Conservation (phyloP, 805 yeast genomes). For the Saturnispora ahearnii region DNA sequence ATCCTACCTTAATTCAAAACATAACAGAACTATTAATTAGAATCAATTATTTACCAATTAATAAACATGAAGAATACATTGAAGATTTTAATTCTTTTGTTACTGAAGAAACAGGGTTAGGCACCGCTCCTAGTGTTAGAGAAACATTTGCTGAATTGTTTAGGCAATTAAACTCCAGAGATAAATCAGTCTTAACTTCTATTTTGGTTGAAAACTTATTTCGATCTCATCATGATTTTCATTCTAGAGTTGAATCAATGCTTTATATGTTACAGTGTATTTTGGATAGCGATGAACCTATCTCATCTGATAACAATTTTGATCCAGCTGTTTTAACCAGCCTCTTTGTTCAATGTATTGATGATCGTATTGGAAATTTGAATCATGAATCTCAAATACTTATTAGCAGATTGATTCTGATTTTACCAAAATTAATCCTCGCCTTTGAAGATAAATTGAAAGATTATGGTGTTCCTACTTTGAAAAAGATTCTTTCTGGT, state of each 20-base stretch:
- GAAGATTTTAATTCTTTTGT: conserved; percentile 63
- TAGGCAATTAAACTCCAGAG: conserved; percentile 37
- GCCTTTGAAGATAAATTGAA: conserved; percentile 34
- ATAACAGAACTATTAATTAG: conserved; percentile 27
- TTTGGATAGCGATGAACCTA: conserved; percentile 32
- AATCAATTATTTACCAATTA: conserved; percentile 35
- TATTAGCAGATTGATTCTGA: conserved; percentile 38
- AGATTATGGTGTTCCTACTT: conserved; percentile 19
- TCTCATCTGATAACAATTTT: conserved; percentile 13
- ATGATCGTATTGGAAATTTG: conserved; percentile 13
- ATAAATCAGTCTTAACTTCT: conserved; percentile 27
- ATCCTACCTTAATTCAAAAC: conserved; percentile 13
- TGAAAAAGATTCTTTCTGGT: conserved; percentile 15
- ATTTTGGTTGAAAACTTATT: conserved; percentile 14
- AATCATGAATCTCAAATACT: conserved; percentile 31
- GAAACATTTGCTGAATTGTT: conserved; percentile 52
- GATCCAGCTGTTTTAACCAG: background rate
- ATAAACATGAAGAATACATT: conserved; percentile 39
- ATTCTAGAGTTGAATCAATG: conserved; percentile 32
- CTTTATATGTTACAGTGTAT: conserved; percentile 34
- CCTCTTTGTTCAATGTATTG: conserved; percentile 3
- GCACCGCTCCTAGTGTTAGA: conserved; percentile 46
- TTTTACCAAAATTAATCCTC: conserved; percentile 49
- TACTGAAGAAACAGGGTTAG: conserved; percentile 64
- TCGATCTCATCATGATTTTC: background rate